phyloP scores from a whole-genome alignment of 2,329 filamentous ascomycete species.

The Zasmidium citrigriseum region DNA sequence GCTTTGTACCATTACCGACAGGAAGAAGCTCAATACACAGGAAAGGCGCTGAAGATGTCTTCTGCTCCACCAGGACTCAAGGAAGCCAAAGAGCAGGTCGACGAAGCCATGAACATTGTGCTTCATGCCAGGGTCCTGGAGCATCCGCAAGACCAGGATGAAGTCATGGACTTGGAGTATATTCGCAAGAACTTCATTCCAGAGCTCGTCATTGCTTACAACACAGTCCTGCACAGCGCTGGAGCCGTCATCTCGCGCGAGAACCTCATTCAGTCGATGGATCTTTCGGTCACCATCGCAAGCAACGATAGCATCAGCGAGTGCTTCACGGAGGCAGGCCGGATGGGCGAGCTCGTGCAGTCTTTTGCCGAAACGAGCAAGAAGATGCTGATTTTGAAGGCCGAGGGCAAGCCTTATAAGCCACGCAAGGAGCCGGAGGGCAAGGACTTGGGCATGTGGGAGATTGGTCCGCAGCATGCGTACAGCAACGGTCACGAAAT shows the following conservation, averaged over 20 bases:
- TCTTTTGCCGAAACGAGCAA: conserved; percentile 77
- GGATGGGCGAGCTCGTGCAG: conserved; percentile 49
- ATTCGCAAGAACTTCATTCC: conserved; percentile 81
- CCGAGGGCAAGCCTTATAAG: conserved; percentile 41
- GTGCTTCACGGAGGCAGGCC: conserved; percentile 40
- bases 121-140: conserved; percentile 34
- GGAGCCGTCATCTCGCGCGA: conserved; percentile 74
- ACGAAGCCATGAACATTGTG: conserved; percentile 40
- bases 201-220: conserved; percentile 80
- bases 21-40: conserved; percentile 41
- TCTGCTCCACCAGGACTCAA: conserved; percentile 34
- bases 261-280: conserved; percentile 80
- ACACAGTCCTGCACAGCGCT: conserved; percentile 76
- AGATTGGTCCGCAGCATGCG: conserved; percentile 34
- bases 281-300: conserved; percentile 75
- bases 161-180: conserved; percentile 61
- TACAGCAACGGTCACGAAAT: background rate
- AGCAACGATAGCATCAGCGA: conserved; percentile 46
- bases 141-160: conserved; percentile 43
- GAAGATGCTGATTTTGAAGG: conserved; percentile 60
- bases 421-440: conserved; percentile 45
- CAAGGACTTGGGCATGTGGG: conserved; percentile 47
- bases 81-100: conserved; percentile 42
- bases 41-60: conserved; percentile 19
- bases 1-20: conserved; percentile 46